phyloP scores from a whole-genome alignment of 1,139 yeast species.

The Taphrina communis region DNA sequence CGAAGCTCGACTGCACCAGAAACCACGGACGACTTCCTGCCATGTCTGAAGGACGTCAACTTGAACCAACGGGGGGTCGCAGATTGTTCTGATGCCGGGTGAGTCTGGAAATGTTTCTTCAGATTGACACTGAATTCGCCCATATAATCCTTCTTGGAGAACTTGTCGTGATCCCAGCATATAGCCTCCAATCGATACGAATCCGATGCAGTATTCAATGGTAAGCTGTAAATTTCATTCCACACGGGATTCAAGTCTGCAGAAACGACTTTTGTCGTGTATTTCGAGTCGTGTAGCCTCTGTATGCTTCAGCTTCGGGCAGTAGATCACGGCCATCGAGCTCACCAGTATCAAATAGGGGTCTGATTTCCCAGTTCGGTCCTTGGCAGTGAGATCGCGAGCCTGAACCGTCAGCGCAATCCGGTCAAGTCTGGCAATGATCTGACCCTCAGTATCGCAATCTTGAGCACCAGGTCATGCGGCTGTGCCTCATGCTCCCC shows the following conservation, averaged over 20 bases:
- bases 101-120: slow-evolving; percentile 54
- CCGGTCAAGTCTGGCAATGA: neutral
- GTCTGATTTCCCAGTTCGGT: slow-evolving; percentile 45
- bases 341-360: slow-evolving; percentile 43
- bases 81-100: slow-evolving; percentile 45
- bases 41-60: slow-evolving; percentile 56
- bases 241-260: slow-evolving; percentile 52
- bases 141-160: slow-evolving; percentile 55
- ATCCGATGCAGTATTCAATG: slow-evolving; percentile 47
- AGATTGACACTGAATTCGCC: slow-evolving; percentile 64
- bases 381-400: slow-evolving; percentile 45
- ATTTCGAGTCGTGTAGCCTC: slow-evolving; percentile 49
- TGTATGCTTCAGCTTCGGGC: neutral
- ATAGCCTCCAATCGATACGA: slow-evolving; percentile 51
- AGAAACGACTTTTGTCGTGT: slow-evolving; percentile 51
- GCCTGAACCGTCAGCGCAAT: slow-evolving; percentile 43
- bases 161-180: slow-evolving; percentile 53
- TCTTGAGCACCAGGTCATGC: slow-evolving; percentile 15
- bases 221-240: slow-evolving; percentile 51
- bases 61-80: slow-evolving; percentile 59
- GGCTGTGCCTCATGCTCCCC: neutral
- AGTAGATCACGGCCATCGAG: slow-evolving; percentile 22
- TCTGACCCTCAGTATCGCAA: slow-evolving; percentile 5
- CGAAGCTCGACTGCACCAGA: slow-evolving; percentile 65
- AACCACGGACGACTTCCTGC: slow-evolving; percentile 58